Evolutionary conservation across 2,329 filamentous ascomycete species (phyloP).

Genomic region (Diaporthe vexans): DNA sequence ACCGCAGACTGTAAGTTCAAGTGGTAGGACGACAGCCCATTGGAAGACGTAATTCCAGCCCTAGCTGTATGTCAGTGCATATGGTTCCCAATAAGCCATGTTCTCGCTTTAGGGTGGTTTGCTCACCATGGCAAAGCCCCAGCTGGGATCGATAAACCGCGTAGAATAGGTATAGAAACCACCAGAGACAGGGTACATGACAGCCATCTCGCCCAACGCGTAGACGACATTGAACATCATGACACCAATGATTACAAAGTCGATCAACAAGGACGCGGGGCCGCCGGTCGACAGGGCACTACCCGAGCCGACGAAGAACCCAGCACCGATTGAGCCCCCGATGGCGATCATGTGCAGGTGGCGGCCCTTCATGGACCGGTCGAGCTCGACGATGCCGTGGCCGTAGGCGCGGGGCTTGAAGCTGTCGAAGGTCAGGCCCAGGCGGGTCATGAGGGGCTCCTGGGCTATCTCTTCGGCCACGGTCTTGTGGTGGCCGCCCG

Average conservation of each 20-base stretch:
- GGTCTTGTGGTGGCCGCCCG: neutral
- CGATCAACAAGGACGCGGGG: slow-evolving; percentile 59
- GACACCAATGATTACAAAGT: slow-evolving; percentile 69
- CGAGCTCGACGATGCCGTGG: slow-evolving; percentile 47
- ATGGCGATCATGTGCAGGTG: slow-evolving; percentile 69
- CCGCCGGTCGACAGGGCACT: slow-evolving; percentile 62
- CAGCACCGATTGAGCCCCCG: slow-evolving; percentile 70
- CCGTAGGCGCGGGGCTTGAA: slow-evolving; percentile 55
- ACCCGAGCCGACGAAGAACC: slow-evolving; percentile 73
- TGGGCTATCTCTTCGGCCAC: slow-evolving; percentile 40
- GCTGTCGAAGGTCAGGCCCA: slow-evolving; percentile 57
- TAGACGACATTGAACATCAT: slow-evolving; percentile 75
- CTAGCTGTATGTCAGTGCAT: neutral
- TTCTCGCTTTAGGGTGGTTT: neutral
- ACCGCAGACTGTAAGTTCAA: slow-evolving; percentile 64
- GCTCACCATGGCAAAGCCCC: slow-evolving; percentile 67
- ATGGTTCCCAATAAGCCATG: neutral
- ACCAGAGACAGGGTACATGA: slow-evolving; percentile 69
- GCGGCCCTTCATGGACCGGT: slow-evolving; percentile 59
- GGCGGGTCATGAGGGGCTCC: slow-evolving; percentile 54
- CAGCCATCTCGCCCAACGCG: slow-evolving; percentile 70
- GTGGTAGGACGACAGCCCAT: slow-evolving; percentile 62
- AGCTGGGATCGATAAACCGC: slow-evolving; percentile 70
- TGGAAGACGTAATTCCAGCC: slow-evolving; percentile 62
- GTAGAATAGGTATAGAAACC: slow-evolving; percentile 71